A percentile compares a stretch with the other conserved stretches of the same genome.
Conservation (phyloP, 2,329 filamentous ascomycete genomes). For the Fusarium burgessii region DNA sequence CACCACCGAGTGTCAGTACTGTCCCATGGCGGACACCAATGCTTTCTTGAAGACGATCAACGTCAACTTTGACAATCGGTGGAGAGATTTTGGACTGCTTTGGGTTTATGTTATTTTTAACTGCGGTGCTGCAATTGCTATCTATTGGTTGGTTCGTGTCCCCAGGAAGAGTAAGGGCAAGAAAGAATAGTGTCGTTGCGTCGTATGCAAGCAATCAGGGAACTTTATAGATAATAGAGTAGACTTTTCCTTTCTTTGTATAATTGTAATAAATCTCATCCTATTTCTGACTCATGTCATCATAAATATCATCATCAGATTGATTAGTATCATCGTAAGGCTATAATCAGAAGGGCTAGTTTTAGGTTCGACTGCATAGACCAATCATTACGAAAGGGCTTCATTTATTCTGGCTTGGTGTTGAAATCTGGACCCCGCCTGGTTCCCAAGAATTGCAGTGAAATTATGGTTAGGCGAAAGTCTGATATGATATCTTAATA, state of each 20-base stretch:
- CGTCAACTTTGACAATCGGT: conserved; percentile 61
- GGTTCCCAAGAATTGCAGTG: no score
- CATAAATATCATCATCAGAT: no score
- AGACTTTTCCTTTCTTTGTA: rapidly evolving
- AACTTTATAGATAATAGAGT: background rate
- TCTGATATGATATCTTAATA: background rate
- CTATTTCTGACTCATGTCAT: no score
- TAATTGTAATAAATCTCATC: no score
- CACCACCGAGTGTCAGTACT: conserved; percentile 58
- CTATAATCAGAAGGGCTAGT: no score
- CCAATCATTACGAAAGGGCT: no score
- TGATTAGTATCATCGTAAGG: no score
- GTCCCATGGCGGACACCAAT: conserved; percentile 49
- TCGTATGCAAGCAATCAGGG: no score
- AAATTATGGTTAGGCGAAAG: no score
- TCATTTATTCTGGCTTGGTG: no score
- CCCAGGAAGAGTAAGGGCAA: conserved; percentile 40
- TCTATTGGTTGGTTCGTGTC: conserved; percentile 61
- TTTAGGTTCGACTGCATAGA: no score
- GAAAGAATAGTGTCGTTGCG: background rate
- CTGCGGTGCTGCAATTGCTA: conserved; percentile 57
- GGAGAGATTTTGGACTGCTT: conserved; percentile 68
- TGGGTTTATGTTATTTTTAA: conserved; percentile 66
- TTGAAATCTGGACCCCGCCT: no score
- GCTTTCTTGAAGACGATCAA: conserved; percentile 54